phyloP scores from a whole-genome alignment of 148 eudicot species.

The Rhododendron williamsianum region DNA sequence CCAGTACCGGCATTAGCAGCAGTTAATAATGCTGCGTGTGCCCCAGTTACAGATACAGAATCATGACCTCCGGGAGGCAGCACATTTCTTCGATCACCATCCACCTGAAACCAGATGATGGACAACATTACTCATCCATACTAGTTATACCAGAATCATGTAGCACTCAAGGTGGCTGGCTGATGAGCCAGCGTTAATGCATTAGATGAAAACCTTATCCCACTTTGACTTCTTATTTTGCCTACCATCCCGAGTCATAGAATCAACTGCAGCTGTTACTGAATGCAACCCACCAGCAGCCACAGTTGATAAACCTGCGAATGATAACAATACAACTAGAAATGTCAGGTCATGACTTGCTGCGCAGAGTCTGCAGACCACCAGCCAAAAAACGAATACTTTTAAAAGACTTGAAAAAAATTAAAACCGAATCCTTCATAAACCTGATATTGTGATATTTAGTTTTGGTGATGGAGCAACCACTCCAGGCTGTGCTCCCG shows the following conservation, averaged over 20 bases:
- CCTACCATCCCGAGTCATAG: constrained; percentile 63
- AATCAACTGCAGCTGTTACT: constrained; percentile 39
- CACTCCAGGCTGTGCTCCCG: constrained; percentile 53
- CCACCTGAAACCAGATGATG: constrained; percentile 49
- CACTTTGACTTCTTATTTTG: constrained; percentile 92
- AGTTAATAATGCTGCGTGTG: constrained; percentile 53
- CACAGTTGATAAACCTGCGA: constrained; percentile 41
- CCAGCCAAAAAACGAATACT: background rate
- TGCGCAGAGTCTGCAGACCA: background rate
- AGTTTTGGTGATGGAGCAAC: constrained; percentile 49
- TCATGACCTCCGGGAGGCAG: constrained; percentile 50
- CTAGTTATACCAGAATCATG: background rate
- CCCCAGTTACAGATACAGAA: constrained; percentile 42
- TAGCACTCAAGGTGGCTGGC: background rate
- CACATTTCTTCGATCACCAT: constrained; percentile 59
- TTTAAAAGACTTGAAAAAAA: background rate
- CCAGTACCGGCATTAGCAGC: constrained; percentile 84
- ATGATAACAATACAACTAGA: constrained; percentile 11
- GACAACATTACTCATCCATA: background rate
- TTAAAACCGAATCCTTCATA: background rate
- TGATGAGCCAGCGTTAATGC: background rate
- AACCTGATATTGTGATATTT: constrained; percentile 63
- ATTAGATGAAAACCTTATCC: constrained; percentile 63
- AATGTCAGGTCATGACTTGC: background rate
- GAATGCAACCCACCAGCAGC: constrained; percentile 40